Evolutionary conservation across 768 basidiomycete genomes (phyloP).

Genomic region (Phaeotremella skinneri): DNA sequence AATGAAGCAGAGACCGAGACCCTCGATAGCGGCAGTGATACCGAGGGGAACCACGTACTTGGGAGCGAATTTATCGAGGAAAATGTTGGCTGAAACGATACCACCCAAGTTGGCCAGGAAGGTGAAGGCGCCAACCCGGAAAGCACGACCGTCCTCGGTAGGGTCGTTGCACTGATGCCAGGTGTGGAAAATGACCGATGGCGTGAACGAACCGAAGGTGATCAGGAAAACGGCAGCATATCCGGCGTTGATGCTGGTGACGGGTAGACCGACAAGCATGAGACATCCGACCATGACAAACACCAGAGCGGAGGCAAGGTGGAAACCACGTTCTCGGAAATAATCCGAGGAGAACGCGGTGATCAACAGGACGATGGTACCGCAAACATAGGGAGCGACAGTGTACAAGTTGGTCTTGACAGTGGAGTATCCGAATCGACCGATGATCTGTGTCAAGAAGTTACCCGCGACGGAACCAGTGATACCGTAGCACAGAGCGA

Average conservation of each 20-base stretch:
- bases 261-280: conserved; percentile 7
- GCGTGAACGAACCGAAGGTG: conserved; percentile 20
- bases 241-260: conserved; percentile 12
- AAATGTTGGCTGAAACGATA: conserved; percentile 35
- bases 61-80: conserved; percentile 27
- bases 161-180: conserved; percentile 26
- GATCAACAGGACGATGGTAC: conserved; percentile 54
- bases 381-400: conserved; percentile 60
- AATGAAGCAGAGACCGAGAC: conserved; percentile 15
- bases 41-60: conserved; percentile 18
- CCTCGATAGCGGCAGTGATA: conserved; percentile 25
- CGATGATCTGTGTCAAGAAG: conserved; percentile 59
- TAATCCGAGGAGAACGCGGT: conserved; percentile 59
- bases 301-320: conserved; percentile 17
- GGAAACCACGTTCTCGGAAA: conserved; percentile 50
- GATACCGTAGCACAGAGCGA: conserved; percentile 24
- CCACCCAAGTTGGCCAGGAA: conserved; percentile 30
- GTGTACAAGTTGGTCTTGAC: conserved; percentile 61
- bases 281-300: conserved; percentile 12
- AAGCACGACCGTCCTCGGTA: conserved; percentile 21
- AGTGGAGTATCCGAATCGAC: conserved; percentile 56
- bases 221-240: conserved; percentile 26
- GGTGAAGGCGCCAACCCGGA: conserved; percentile 18
- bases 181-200: conserved; percentile 23
- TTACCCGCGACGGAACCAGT: conserved; percentile 58